Conservation (phyloP, 2,329 filamentous ascomycete genomes). For the Talaromyces marneffei region DNA sequence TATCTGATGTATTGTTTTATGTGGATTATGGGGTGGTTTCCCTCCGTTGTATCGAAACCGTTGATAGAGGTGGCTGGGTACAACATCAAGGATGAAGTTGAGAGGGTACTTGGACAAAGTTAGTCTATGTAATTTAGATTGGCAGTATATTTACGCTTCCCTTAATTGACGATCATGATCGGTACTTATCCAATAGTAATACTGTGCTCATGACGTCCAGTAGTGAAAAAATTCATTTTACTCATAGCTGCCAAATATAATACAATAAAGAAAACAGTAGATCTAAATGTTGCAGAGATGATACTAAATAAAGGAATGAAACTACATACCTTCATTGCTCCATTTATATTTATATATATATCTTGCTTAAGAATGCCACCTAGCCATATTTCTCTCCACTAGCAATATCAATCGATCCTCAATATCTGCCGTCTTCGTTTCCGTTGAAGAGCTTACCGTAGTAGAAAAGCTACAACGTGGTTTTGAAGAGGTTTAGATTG, state of each 20-base stretch:
- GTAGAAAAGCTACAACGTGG: neutral
- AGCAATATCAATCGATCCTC: neutral
- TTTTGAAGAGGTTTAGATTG: neutral
- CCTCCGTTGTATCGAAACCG: constrained; percentile 19
- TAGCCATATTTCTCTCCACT: neutral
- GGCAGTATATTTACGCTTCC: neutral
- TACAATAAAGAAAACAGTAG: neutral
- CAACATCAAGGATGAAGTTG: constrained; percentile 23
- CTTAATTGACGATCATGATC: neutral
- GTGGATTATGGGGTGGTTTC: constrained; percentile 31
- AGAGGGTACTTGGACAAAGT: constrained; percentile 9
- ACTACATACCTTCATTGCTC: neutral
- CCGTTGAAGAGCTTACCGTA: neutral
- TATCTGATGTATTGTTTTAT: constrained; percentile 35
- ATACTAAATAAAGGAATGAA: neutral
- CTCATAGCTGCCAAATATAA: neutral
- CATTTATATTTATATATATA: neutral
- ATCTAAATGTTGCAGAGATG: neutral
- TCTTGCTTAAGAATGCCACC: neutral
- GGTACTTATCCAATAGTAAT: neutral
- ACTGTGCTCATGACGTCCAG: neutral
- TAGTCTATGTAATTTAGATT: neutral
- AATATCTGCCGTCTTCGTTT: neutral
- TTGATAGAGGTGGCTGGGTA: constrained; percentile 21
- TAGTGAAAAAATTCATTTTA: neutral